A percentile compares a stretch with the other conserved stretches of the same genome.
Evolutionary conservation across 495 filamentous ascomycete species (phyloP).

Genomic region (Hyaloscypha hepaticicola): DNA sequence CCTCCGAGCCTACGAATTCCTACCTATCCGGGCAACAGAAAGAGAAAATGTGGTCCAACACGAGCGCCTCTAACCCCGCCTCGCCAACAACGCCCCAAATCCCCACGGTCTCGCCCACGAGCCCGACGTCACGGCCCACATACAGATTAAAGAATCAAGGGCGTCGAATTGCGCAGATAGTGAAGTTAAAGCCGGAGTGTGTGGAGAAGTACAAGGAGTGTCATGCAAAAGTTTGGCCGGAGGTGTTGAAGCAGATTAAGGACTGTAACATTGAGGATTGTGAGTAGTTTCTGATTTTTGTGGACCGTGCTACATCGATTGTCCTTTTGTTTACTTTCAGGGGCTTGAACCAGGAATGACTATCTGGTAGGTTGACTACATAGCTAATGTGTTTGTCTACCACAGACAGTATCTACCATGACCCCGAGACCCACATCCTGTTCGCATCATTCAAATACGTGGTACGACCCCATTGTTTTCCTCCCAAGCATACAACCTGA

Average conservation of each 20-base stretch:
- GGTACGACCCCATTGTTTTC: not conserved
- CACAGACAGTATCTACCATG: constrained; percentile 72
- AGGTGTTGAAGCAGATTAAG: constrained; percentile 69
- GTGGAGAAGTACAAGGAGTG: constrained; percentile 67
- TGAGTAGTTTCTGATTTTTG: constrained; percentile 36
- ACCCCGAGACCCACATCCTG: constrained; percentile 57
- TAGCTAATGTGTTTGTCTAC: not conserved
- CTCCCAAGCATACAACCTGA: not conserved
- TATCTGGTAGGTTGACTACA: not conserved
- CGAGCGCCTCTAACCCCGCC: constrained; percentile 15
- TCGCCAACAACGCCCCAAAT: constrained; percentile 20
- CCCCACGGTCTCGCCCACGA: constrained; percentile 3
- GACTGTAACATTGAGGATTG: constrained; percentile 72
- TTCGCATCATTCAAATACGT: constrained; percentile 77
- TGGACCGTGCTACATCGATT: not conserved
- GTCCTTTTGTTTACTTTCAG: constrained; percentile 4
- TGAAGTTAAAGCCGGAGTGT: constrained; percentile 66
- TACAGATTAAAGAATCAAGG: constrained; percentile 39
- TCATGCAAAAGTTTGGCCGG: constrained; percentile 71
- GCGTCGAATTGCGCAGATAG: constrained; percentile 63
- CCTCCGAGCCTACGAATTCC: not conserved
- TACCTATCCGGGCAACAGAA: not conserved
- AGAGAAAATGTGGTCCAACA: constrained; percentile 23
- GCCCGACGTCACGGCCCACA: constrained; percentile 1
- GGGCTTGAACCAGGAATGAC: not conserved